Evolutionary conservation across 495 filamentous ascomycete species (phyloP), one percentile per base, ranked within the genome.

Genomic region (Recurvomyces mirabilis): DNA sequence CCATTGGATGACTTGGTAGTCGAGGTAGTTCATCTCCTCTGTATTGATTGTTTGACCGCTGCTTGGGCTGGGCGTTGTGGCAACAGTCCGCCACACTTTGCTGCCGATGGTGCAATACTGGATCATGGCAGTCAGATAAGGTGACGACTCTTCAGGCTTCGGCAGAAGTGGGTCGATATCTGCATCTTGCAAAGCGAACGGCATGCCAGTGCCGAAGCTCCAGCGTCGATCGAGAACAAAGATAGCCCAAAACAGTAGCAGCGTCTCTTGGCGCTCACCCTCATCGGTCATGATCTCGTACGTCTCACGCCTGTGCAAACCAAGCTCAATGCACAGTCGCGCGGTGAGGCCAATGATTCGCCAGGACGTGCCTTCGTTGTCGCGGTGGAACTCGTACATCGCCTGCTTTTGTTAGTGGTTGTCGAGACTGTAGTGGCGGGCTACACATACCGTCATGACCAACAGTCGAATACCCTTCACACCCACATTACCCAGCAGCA

Each of bases 351-450:
- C 86, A 49, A 86, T 84, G 14, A 85, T 65, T 0, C 86, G 73
- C 74, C 86, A 93, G 5, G 81, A 80, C 49, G 85, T 72, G 2
- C 78, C 69, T 60, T 93, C 86, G 52, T 91, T 81, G 42, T 84
- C 84, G 17, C 73, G 75, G 38, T 89, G 78, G 48, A 85, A 93
- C 55, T 87, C 73, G 62, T 93, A 94, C 35, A 84, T 88, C 15
- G 82, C 83, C 80, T 84, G 29, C 22, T 18, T 12, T 12, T 24
- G 31, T 46, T 19, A 52, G 41, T 23, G 36, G 7, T 4, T 1
- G 18, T 25, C 4, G 31, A 14, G 24, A 23, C n/a, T 20, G 14
- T 5, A 41, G 20, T 29, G 23, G 32, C 23, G 61, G 11, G 3
- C 18, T 13, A 9, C 23, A 63, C 79, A 53, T 65, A 83, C 75